Conservation (phyloP, 1,139 yeast genomes). For the Taphrina populina region DNA sequence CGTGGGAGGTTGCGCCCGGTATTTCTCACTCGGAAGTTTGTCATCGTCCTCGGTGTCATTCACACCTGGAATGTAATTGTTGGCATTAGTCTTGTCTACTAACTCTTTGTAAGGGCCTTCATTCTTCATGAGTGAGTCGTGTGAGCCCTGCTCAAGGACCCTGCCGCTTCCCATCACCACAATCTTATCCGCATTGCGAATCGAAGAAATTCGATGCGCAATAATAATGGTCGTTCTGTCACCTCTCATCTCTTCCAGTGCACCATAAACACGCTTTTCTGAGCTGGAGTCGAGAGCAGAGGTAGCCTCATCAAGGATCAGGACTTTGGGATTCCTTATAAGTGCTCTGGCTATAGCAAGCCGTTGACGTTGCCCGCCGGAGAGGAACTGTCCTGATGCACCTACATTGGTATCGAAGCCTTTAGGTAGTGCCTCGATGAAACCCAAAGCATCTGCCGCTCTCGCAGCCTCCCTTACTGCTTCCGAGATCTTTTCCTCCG, state of each 20-base stretch:
- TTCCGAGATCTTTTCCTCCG: slow-evolving; percentile 47
- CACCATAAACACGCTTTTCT: slow-evolving; percentile 68
- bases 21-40: slow-evolving; percentile 9
- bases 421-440: slow-evolving; percentile 55
- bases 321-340: slow-evolving; percentile 57
- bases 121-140: slow-evolving; percentile 44
- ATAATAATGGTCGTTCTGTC: slow-evolving; percentile 70
- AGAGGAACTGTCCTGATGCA: slow-evolving; percentile 53
- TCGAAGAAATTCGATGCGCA: slow-evolving; percentile 75
- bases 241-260: slow-evolving; percentile 53
- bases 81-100: slow-evolving; percentile 43
- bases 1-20: background rate
- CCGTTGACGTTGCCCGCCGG: slow-evolving; percentile 81
- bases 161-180: slow-evolving; percentile 50
- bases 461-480: slow-evolving; percentile 49
- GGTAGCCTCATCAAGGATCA: slow-evolving; percentile 77
- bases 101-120: slow-evolving; percentile 45
- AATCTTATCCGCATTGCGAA: slow-evolving; percentile 53
- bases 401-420: slow-evolving; percentile 63
- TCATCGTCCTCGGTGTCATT: slow-evolving; percentile 10
- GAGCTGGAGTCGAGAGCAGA: slow-evolving; percentile 71
- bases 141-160: slow-evolving; percentile 51
- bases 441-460: slow-evolving; percentile 51
- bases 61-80: slow-evolving; percentile 18
- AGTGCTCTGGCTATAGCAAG: slow-evolving; percentile 73